Conservation (phyloP, 1,139 yeast genomes). For the Taiozyma sp. region DNA sequence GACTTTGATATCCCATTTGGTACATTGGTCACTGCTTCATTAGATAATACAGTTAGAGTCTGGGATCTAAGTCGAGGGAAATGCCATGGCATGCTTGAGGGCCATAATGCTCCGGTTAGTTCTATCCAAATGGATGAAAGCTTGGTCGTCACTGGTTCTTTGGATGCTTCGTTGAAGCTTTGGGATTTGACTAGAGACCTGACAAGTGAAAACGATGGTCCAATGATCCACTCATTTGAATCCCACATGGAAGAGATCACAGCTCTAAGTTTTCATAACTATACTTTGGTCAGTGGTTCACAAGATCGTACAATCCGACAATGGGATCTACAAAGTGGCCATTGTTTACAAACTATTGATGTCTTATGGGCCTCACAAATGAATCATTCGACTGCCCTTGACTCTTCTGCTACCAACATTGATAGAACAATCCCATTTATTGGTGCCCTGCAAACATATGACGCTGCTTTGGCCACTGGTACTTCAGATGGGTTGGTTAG, state of each 20-base stretch:
- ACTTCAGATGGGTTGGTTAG: constrained; percentile 72
- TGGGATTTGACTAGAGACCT: constrained; percentile 45
- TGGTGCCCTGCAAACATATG: constrained; percentile 59
- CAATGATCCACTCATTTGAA: constrained; percentile 44
- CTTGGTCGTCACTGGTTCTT: constrained; percentile 55
- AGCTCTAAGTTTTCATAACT: constrained; percentile 49
- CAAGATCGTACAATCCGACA: constrained; percentile 82
- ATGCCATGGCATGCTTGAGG: constrained; percentile 45
- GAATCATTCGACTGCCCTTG: constrained; percentile 14
- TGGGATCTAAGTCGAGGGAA: constrained; percentile 70
- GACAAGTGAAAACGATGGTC: constrained; percentile 26
- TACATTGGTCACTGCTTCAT: constrained; percentile 69
- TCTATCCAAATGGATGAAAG: constrained; percentile 53
- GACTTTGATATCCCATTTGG: constrained; percentile 73
- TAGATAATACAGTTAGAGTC: constrained; percentile 77
- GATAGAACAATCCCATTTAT: constrained; percentile 35
- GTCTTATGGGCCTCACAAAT: constrained; percentile 47
- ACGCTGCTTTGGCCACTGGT: constrained; percentile 73
- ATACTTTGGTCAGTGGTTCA: constrained; percentile 71
- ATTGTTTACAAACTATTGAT: constrained; percentile 45
- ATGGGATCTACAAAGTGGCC: constrained; percentile 89
- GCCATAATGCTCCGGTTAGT: constrained; percentile 51
- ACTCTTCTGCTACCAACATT: constrained; percentile 7
- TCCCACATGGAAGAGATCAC: constrained; percentile 64
- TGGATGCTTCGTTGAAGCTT: constrained; percentile 55